Conservation (phyloP, 345 rosid genomes). For the Lumnitzera racemosa region DNA sequence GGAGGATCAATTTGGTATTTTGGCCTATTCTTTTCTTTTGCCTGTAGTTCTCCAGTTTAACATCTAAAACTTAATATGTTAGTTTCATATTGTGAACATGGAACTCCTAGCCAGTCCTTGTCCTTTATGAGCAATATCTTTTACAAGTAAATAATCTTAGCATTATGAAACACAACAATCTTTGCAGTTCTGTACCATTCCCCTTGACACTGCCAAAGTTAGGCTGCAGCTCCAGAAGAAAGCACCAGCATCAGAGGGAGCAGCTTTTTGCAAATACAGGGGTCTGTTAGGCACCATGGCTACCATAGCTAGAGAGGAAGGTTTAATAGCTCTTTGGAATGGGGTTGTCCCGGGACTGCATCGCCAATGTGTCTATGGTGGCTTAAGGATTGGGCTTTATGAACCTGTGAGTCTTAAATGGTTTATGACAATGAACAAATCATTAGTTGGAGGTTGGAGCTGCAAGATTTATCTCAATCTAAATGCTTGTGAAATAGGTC, state of each 20-base stretch:
- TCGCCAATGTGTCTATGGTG: conserved; percentile 88
- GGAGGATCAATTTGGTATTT: not conserved
- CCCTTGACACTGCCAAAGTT: conserved; percentile 92
- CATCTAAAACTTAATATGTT: too few relatives aligned
- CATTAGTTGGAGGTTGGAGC: conserved; percentile 3
- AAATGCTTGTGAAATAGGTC: conserved; percentile 48
- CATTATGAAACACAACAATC: conserved; percentile 7
- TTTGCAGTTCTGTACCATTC: conserved; percentile 75
- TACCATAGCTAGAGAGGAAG: conserved; percentile 89
- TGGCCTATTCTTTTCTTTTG: not conserved
- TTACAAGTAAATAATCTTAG: not conserved
- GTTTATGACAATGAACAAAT: conserved; percentile 4
- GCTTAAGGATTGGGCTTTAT: conserved; percentile 83
- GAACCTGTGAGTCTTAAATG: conserved; percentile 66
- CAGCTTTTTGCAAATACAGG: conserved; percentile 50
- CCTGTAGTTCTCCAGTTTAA: too few relatives aligned
- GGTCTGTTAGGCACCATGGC: conserved; percentile 70
- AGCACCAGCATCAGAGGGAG: conserved; percentile 43
- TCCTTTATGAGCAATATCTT: not conserved
- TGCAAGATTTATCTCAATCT: conserved; percentile 5
- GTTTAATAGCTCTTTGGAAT: conserved; percentile 79
- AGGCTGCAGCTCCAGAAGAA: conserved; percentile 94
- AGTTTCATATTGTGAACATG: too few relatives aligned
- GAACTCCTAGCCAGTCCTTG: not conserved
- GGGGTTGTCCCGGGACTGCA: conserved; percentile 88